Conservation (phyloP, 176 grass and related monocot species). For the Lolium rigidum region DNA sequence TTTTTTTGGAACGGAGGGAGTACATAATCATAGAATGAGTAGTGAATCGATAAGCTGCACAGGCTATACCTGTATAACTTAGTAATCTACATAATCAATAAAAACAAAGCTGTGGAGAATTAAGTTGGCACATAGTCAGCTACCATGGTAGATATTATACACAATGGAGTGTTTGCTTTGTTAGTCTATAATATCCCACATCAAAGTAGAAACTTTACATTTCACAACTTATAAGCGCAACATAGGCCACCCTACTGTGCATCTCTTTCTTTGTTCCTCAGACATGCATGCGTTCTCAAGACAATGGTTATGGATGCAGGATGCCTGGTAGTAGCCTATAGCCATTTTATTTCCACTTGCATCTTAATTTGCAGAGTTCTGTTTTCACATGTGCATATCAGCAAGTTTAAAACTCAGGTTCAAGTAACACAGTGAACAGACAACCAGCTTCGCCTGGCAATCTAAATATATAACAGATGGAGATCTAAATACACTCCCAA, state of each 20-base stretch:
- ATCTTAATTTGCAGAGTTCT: slow-evolving; percentile 11
- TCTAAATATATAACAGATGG: slow-evolving; percentile 3
- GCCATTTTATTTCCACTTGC: neutral
- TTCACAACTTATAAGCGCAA: neutral
- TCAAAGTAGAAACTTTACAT: neutral
- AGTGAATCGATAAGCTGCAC: neutral
- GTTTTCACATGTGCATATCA: neutral
- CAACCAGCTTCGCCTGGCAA: slow-evolving; percentile 4
- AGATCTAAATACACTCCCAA: neutral
- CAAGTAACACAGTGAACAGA: slow-evolving; percentile 4
- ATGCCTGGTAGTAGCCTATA: neutral
- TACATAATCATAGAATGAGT: slow-evolving; percentile 9
- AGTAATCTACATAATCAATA: neutral
- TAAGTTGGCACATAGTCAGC: neutral
- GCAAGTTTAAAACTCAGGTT: neutral
- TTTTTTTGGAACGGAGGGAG: no score
- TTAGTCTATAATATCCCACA: neutral
- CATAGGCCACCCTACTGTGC: neutral
- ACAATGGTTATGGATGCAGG: neutral
- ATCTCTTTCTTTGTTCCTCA: neutral
- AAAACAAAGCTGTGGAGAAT: neutral
- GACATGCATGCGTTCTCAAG: neutral
- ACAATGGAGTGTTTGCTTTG: neutral
- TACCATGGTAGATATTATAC: neutral
- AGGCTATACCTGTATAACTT: slow-evolving; percentile 7